Conservation (phyloP, 164 flowering plant species). For the Litsea cubeba region DNA sequence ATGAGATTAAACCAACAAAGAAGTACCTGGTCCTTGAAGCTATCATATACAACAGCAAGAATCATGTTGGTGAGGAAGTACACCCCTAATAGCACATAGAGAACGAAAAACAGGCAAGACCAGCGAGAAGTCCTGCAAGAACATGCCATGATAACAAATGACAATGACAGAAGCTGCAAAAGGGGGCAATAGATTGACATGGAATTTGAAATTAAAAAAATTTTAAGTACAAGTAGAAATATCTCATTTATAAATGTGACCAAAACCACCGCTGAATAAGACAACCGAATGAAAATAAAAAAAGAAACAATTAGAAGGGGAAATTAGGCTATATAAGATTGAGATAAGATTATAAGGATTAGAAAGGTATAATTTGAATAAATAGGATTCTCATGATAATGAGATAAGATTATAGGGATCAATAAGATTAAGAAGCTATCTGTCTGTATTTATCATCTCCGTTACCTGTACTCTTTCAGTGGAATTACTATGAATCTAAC, state of each 20-base stretch:
- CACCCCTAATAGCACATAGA: conserved; percentile 83
- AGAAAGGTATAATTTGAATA: too few relatives aligned
- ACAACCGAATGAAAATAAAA: too few relatives aligned
- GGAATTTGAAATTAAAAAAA: neutral
- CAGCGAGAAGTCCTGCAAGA: conserved; percentile 79
- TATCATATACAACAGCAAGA: conserved; percentile 94
- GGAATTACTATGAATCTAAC: too few relatives aligned
- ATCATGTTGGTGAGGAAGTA: conserved; percentile 88
- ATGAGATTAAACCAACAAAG: neutral
- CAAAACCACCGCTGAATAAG: neutral
- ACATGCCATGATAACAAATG: neutral
- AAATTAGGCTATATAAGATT: too few relatives aligned
- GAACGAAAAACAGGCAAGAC: conserved; percentile 67
- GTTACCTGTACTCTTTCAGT: too few relatives aligned
- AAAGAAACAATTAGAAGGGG: too few relatives aligned
- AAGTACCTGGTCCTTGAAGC: conserved; percentile 81
- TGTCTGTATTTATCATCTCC: too few relatives aligned
- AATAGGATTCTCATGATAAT: too few relatives aligned
- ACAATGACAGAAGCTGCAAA: neutral
- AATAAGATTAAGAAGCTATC: too few relatives aligned
- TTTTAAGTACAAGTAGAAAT: neutral
- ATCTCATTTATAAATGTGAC: neutral
- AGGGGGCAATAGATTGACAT: neutral
- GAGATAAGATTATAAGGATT: too few relatives aligned
- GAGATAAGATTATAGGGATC: too few relatives aligned